These are phyloP conservation scores for Termitomyces bulborhizus DNA, from an alignment of 768 basidiomycete genomes.

Conservation along the genomic window DNA sequence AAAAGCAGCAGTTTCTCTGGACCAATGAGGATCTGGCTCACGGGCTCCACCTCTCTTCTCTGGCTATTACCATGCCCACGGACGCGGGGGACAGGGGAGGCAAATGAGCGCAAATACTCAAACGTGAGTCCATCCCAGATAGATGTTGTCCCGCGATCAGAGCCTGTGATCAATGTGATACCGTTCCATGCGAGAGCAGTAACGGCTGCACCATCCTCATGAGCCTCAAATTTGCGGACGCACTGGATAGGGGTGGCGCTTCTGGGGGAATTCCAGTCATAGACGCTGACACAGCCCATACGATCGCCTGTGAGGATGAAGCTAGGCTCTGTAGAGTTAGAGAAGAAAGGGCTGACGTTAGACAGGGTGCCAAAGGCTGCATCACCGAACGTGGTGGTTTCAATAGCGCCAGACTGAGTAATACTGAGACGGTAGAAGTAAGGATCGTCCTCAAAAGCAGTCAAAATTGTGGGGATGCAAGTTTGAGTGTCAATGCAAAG, in stretches of 20 bases:
- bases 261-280: constrained; percentile 36
- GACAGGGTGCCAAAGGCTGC: constrained; percentile 46
- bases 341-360: constrained; percentile 42
- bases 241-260: constrained; percentile 21
- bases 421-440: constrained; percentile 48
- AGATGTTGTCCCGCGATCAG: constrained; percentile 48
- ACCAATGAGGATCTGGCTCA: constrained; percentile 53
- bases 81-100: constrained; percentile 35
- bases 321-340: constrained; percentile 23
- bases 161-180: constrained; percentile 59
- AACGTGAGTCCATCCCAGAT: constrained; percentile 68
- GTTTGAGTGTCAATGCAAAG: constrained; percentile 23
- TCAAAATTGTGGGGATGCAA: constrained; percentile 33
- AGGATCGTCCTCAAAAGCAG: constrained; percentile 42
- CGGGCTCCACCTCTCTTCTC: constrained; percentile 32
- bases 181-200: constrained; percentile 60
- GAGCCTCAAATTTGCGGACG: constrained; percentile 51
- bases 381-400: constrained; percentile 44
- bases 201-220: constrained; percentile 52
- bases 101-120: constrained; percentile 47
- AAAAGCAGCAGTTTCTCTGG: constrained; percentile 49
- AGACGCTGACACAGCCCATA: constrained; percentile 59
- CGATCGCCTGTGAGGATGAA: constrained; percentile 62
- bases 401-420: constrained; percentile 19
- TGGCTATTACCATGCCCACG: constrained; percentile 12